Evolutionary conservation across 805 yeast genomes (phyloP).

Genomic region (Lachancea sp.): DNA sequence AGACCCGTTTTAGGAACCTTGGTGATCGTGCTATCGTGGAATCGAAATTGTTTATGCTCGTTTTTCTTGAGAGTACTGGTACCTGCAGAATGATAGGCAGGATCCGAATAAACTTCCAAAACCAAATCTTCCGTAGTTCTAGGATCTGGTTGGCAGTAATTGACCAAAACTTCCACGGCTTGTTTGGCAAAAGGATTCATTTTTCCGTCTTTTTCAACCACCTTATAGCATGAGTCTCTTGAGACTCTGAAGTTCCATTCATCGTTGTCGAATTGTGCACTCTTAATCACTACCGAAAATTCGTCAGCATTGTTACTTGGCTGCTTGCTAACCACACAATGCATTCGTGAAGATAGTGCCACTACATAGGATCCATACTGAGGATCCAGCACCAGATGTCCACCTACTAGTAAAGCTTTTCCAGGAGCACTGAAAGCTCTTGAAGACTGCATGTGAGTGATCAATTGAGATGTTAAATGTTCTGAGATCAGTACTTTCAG

Average conservation of each 20-base stretch:
- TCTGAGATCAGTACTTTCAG: background rate
- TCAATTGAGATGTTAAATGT: background rate
- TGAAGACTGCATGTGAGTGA: slow-evolving; percentile 4
- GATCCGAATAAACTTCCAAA: slow-evolving; percentile 73
- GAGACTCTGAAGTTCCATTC: slow-evolving; percentile 53
- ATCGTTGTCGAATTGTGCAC: slow-evolving; percentile 73
- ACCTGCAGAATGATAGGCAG: slow-evolving; percentile 80
- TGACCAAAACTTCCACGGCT: slow-evolving; percentile 48
- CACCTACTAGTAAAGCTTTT: slow-evolving; percentile 90
- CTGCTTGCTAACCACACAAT: slow-evolving; percentile 46
- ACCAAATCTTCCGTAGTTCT: slow-evolving; percentile 30
- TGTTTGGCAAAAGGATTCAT: slow-evolving; percentile 72
- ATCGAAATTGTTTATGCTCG: slow-evolving; percentile 43
- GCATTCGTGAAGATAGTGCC: slow-evolving; percentile 87
- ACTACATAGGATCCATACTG: slow-evolving; percentile 69
- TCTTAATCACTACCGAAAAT: slow-evolving; percentile 41
- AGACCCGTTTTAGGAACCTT: slow-evolving; percentile 89
- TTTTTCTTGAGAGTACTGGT: slow-evolving; percentile 35
- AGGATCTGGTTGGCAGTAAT: slow-evolving; percentile 40
- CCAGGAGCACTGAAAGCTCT: slow-evolving; percentile 88
- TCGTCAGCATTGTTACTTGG: slow-evolving; percentile 7
- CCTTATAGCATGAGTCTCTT: slow-evolving; percentile 11
- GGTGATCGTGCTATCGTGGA: slow-evolving; percentile 53
- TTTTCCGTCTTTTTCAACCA: slow-evolving; percentile 30
- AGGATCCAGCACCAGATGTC: slow-evolving; percentile 84